Evolutionary conservation across 2,329 filamentous ascomycete species (phyloP).

Genomic region (Huntiella moniliformis): DNA sequence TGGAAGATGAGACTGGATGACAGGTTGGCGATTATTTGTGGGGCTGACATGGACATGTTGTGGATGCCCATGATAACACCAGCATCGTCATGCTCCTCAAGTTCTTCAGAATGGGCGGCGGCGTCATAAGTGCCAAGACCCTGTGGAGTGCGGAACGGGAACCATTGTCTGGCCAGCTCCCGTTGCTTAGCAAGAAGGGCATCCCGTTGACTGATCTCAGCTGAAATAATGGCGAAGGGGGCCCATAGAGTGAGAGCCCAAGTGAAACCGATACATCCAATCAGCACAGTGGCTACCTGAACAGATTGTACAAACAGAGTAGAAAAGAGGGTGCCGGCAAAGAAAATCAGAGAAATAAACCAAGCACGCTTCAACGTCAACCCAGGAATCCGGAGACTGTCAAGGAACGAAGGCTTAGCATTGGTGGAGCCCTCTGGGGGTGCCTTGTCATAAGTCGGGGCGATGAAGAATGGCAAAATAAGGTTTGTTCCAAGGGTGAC

Average conservation of each 20-base stretch:
- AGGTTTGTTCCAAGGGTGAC: constrained; percentile 69
- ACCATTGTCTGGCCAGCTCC: constrained; percentile 10
- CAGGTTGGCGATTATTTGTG: constrained; percentile 78
- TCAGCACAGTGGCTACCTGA: constrained; percentile 52
- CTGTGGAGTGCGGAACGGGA: constrained; percentile 9
- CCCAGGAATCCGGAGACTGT: constrained; percentile 54
- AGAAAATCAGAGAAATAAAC: constrained; percentile 71
- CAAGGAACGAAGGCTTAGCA: constrained; percentile 26
- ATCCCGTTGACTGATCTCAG: constrained; percentile 73
- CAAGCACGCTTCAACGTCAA: constrained; percentile 78
- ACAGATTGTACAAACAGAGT: constrained; percentile 63
- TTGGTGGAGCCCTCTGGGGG: constrained; percentile 13
- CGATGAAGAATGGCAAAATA: constrained; percentile 67
- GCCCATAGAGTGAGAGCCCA: constrained; percentile 93
- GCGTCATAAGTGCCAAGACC: constrained; percentile 10
- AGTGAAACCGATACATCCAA: constrained; percentile 68
- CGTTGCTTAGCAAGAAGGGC: constrained; percentile 24
- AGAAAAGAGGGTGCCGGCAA: constrained; percentile 61
- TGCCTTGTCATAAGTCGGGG: constrained; percentile 48
- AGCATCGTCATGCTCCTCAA: constrained; percentile 51
- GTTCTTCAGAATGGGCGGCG: constrained; percentile 24
- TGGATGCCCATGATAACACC: constrained; percentile 87
- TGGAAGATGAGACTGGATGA: constrained; percentile 72
- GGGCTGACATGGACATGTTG: constrained; percentile 83
- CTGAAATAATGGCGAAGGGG: constrained; percentile 84